These are phyloP conservation scores for Pythium phragmiticola DNA, from an alignment of 352 stramenopile genomes.

Conservation along the genomic window DNA sequence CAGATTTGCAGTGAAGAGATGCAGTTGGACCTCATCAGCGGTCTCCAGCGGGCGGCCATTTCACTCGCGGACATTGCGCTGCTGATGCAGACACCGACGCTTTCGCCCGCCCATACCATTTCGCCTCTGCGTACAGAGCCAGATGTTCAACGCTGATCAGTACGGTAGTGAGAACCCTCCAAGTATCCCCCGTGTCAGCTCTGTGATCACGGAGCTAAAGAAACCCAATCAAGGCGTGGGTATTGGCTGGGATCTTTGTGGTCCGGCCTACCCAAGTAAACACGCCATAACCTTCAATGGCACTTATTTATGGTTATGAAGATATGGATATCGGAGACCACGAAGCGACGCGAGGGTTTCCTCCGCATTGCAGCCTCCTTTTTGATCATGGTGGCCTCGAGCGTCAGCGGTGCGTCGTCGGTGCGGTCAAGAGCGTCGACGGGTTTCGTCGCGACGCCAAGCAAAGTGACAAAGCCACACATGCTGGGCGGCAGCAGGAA, in stretches of 20 bases:
- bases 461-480: slow-evolving; percentile 28
- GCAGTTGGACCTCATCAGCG: background rate
- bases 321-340: background rate
- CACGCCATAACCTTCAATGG: no score
- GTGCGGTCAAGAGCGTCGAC: slow-evolving; percentile 11
- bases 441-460: background rate
- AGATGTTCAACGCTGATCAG: no score
- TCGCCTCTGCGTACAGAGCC: background rate
- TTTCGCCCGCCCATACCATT: background rate
- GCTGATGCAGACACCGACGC: background rate
- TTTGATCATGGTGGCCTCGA: slow-evolving; percentile 16
- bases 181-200: no score
- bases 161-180: no score
- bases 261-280: no score
- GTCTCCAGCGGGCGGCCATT: background rate
- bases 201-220: no score
- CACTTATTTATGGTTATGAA: slow-evolving; percentile 1
- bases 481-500: slow-evolving; percentile 71
- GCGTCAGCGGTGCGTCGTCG: slow-evolving; percentile 4
- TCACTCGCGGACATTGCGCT: background rate
- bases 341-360: slow-evolving; percentile 9
- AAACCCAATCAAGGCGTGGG: no score
- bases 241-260: no score
- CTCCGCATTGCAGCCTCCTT: background rate
- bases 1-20: slow-evolving; percentile 9